Conservation (phyloP, 768 basidiomycete genomes). For the Russula emetica region DNA sequence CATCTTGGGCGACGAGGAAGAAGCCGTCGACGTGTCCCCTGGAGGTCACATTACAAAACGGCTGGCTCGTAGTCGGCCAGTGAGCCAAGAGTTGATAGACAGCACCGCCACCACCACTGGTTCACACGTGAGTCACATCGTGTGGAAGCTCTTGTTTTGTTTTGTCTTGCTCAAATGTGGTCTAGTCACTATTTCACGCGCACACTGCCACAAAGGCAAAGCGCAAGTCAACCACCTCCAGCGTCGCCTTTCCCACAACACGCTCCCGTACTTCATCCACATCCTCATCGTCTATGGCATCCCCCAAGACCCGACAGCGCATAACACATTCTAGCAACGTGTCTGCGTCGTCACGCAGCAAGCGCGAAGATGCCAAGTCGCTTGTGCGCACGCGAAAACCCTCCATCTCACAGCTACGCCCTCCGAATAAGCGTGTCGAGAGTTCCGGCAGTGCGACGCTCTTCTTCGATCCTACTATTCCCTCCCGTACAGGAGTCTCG, state of each 20-base stretch:
- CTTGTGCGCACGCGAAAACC: constrained; percentile 23
- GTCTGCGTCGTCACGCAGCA: constrained; percentile 18
- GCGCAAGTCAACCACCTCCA: constrained; percentile 19
- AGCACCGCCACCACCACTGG: constrained; percentile 38
- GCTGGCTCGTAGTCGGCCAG: constrained; percentile 66
- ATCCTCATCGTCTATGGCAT: constrained; percentile 21
- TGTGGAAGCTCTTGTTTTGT: not conserved
- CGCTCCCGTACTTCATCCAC: constrained; percentile 20
- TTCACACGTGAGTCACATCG: constrained; percentile 31
- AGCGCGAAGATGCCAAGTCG: constrained; percentile 20
- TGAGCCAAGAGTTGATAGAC: constrained; percentile 52
- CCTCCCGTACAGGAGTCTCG: constrained; percentile 8
- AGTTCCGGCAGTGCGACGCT: constrained; percentile 26
- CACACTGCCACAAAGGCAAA: constrained; percentile 17
- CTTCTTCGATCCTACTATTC: constrained; percentile 27
- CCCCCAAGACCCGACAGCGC: constrained; percentile 25
- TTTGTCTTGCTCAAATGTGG: constrained; percentile 1
- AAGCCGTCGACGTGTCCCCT: constrained; percentile 66
- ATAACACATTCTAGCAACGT: constrained; percentile 21
- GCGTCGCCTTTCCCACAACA: constrained; percentile 26
- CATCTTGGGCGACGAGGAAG: constrained; percentile 43
- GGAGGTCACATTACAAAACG: constrained; percentile 74
- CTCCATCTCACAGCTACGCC: constrained; percentile 18
- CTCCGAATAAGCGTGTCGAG: constrained; percentile 16
- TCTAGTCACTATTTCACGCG: constrained; percentile 17